These are phyloP conservation scores for Taiozyma sp. DNA, from an alignment of 1,139 yeast genomes.

Conservation along the genomic window DNA sequence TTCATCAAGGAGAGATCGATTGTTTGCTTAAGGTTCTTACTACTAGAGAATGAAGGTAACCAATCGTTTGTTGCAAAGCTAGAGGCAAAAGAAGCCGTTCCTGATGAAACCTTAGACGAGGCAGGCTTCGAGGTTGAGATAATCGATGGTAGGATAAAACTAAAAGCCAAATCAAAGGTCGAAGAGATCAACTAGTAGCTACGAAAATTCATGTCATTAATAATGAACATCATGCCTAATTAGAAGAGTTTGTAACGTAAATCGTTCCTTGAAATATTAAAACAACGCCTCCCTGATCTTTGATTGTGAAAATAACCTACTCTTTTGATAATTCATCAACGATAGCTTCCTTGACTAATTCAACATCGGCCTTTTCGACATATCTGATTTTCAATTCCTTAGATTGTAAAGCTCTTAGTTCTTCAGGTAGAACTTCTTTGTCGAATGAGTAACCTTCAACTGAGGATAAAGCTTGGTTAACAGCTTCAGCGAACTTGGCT, in stretches of 20 bases:
- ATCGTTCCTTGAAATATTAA: background rate
- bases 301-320: conserved; percentile 20
- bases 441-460: conserved; percentile 79
- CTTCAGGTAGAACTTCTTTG: conserved; percentile 82
- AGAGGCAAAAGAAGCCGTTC: conserved; percentile 51
- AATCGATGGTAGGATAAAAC: conserved; percentile 46
- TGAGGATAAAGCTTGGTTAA: conserved; percentile 66
- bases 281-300: background rate
- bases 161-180: conserved; percentile 22
- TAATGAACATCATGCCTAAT: background rate
- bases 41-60: conserved; percentile 60
- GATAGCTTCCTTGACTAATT: conserved; percentile 69
- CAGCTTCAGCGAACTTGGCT: conserved; percentile 96
- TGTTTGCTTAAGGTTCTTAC: conserved; percentile 64
- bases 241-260: background rate
- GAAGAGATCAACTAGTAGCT: conserved; percentile 1
- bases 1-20: conserved; percentile 83
- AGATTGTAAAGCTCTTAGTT: conserved; percentile 65
- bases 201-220: background rate
- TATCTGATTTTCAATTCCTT: conserved; percentile 74
- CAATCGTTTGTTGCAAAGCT: conserved; percentile 68
- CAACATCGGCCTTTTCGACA: conserved; percentile 71
- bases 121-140: conserved; percentile 60
- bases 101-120: conserved; percentile 44
- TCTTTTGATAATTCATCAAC: conserved; percentile 61